phyloP scores from a whole-genome alignment of 1,284 basidiomycete genomes.

The Termitomyces sp. region DNA sequence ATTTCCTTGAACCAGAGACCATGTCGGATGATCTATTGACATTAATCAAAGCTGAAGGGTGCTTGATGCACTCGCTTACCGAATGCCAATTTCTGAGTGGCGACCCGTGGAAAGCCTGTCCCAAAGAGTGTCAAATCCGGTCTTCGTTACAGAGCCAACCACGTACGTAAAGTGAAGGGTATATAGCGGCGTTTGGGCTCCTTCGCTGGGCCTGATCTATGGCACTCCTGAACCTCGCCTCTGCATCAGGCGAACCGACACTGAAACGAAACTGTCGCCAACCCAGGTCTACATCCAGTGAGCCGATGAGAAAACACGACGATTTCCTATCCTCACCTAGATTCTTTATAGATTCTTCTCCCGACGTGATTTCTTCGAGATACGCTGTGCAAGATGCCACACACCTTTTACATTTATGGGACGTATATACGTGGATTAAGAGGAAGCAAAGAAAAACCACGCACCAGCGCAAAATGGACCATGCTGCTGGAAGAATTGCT shows the following conservation, averaged over 20 bases:
- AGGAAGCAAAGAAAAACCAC: constrained; percentile 9
- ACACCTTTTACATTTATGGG: constrained; percentile 34
- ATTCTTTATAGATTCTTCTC: constrained; percentile 43
- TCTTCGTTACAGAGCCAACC: background rate
- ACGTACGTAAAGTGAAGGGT: constrained; percentile 52
- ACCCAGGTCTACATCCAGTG: constrained; percentile 28
- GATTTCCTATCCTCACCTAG: constrained; percentile 31
- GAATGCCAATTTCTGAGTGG: constrained; percentile 60
- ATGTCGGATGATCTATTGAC: constrained; percentile 53
- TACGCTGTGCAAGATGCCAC: constrained; percentile 63
- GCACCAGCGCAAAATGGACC: constrained; percentile 57
- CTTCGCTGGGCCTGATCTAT: constrained; percentile 30
- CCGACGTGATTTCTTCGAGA: constrained; percentile 50
- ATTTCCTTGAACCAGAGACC: constrained; percentile 54
- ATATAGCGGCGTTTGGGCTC: constrained; percentile 35
- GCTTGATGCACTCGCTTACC: constrained; percentile 27
- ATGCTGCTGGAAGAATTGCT: constrained; percentile 46
- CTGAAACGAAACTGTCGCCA: constrained; percentile 62
- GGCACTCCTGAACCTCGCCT: constrained; percentile 51
- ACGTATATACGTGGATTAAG: background rate
- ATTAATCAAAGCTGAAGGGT: background rate
- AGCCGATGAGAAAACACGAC: background rate
- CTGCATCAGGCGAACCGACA: constrained; percentile 60
- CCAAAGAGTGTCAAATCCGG: background rate
- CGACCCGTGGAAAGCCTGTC: constrained; percentile 64